Evolutionary conservation across 1,284 basidiomycete species (phyloP).

Genomic region (Puccinia horiana): DNA sequence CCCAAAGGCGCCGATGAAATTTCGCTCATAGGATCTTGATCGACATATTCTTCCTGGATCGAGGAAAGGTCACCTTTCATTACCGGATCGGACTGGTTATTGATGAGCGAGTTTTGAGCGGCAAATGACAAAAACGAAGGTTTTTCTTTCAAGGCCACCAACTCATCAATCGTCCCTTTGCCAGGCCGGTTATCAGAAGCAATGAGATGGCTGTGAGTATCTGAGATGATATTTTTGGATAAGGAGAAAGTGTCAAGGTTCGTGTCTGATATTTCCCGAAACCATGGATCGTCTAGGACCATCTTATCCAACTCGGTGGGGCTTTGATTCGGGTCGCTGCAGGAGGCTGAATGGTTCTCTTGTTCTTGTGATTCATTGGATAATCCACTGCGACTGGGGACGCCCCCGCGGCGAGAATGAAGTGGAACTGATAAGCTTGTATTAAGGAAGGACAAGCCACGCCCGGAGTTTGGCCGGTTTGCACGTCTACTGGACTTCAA

Average conservation of each 20-base stretch:
- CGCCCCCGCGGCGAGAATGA: not conserved
- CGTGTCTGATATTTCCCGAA: not conserved
- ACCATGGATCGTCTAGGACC: constrained; percentile 32
- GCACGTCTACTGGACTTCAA: constrained; percentile 5
- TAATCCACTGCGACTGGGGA: constrained; percentile 16
- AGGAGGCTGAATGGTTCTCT: not conserved
- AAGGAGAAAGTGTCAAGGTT: not conserved
- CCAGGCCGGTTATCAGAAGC: not conserved
- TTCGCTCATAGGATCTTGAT: not conserved
- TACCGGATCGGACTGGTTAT: not conserved
- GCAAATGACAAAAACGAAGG: not conserved
- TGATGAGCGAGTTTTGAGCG: not conserved
- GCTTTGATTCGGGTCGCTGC: not conserved
- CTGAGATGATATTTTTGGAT: not conserved
- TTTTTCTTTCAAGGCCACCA: not conserved
- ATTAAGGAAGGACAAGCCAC: not conserved
- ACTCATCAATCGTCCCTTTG: not conserved
- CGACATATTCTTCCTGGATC: constrained; percentile 18
- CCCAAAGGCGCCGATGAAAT: not conserved
- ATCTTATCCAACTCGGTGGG: constrained; percentile 16
- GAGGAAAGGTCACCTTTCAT: not conserved
- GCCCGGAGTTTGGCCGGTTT: not conserved
- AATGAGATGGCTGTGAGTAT: not conserved
- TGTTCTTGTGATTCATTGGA: not conserved
- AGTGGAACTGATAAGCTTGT: not conserved